Evolutionary conservation across 1,284 basidiomycete species (phyloP), one percentile per base, ranked within the genome.

Genomic region (Trichosporon inkin): DNA sequence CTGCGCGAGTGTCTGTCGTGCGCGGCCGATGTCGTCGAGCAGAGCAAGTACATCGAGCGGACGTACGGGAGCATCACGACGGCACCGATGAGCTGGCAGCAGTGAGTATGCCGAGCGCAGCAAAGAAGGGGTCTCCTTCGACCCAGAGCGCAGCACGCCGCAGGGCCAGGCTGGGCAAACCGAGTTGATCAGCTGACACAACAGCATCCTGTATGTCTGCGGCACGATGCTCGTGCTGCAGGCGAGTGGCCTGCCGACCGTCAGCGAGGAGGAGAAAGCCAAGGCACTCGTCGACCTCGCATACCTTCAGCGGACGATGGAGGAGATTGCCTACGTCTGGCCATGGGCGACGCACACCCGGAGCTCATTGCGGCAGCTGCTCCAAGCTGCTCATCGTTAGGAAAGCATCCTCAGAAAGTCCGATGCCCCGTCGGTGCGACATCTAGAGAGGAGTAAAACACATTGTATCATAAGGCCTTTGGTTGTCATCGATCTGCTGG

Each of bases 141-240:
- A 10, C 17, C 6, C 10, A 36, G 13, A 10, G 16, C 10, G 13
- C 10, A 7, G 17, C 17, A 40, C 2, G 7, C 7, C 17, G 17
- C 17, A 10, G 39, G 39, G 39, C 7, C 17, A 13, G 19, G 39
- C 39, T 8, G 17, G 17, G 39, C 17, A 6, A 20, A 20, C 24
- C 7, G n/a, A n/a, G 20, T 24, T 20, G 6, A 38, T 14, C 14
- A 17, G n/a, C 14, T 5, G 4, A 10, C 8, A 55, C 44, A 22
- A 5, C 55, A 67, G 66, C 20, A 61, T 60, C 28, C 36, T 66
- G 10, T 66, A 66, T 16, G 64, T 67, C 10, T 60, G 62, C 47
- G 64, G 62, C 7, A 61, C 62, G 13, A 65, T 65, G 55, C 64
- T 67, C 24, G 62, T 67, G 1, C 44, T 67, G n/a, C 66, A 66